Evolutionary conservation across 768 basidiomycete species (phyloP).

Genomic region (Phylloporus sp.): DNA sequence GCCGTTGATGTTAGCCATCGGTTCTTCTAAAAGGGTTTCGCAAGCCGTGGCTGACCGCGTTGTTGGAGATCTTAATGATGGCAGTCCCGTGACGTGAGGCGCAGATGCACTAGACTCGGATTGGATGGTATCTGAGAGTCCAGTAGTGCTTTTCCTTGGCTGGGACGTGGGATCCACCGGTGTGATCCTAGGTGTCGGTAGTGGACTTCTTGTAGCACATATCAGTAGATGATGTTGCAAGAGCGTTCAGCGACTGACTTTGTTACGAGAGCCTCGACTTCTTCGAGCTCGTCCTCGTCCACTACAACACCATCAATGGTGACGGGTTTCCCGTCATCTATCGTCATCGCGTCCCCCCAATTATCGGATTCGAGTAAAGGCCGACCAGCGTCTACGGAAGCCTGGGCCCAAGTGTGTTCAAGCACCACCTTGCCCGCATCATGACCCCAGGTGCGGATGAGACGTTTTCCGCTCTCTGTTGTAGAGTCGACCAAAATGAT

Average conservation of each 20-base stretch:
- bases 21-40: slow-evolving; percentile 1
- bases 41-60: not conserved
- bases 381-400: slow-evolving; percentile 39
- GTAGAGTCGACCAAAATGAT: slow-evolving; percentile 57
- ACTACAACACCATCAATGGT: slow-evolving; percentile 31
- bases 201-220: slow-evolving; percentile 43
- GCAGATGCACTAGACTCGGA: not conserved
- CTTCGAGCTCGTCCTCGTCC: slow-evolving; percentile 35
- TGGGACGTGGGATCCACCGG: slow-evolving; percentile 36
- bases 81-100: not conserved
- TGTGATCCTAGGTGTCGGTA: slow-evolving; percentile 59
- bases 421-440: slow-evolving; percentile 48
- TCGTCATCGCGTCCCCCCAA: slow-evolving; percentile 44
- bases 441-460: slow-evolving; percentile 54
- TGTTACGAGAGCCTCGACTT: slow-evolving; percentile 33
- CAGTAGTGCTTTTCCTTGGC: slow-evolving; percentile 2
- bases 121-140: not conserved
- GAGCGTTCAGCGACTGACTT: slow-evolving; percentile 39
- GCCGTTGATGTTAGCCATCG: not conserved
- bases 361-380: slow-evolving; percentile 44
- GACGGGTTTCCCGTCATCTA: slow-evolving; percentile 32
- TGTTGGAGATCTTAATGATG: not conserved
- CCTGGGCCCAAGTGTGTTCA: slow-evolving; percentile 48
- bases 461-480: slow-evolving; percentile 47
- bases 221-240: slow-evolving; percentile 14